phyloP scores from a whole-genome alignment of 805 yeast species.

The Novakomyces olei region DNA sequence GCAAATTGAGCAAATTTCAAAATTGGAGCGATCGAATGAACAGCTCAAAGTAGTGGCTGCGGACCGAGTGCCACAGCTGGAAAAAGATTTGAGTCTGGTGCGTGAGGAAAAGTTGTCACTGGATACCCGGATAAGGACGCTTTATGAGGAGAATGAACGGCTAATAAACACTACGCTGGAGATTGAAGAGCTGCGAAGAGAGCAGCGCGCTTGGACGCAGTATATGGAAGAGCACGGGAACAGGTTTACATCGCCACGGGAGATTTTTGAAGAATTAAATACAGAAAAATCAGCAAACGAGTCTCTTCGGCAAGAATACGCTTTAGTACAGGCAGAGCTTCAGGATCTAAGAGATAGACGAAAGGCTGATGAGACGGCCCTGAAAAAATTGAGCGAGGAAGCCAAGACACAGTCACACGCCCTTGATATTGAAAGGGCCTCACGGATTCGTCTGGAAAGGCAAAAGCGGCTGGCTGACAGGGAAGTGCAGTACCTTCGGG shows the following conservation, averaged over 20 bases:
- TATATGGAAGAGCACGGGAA: constrained; percentile 20
- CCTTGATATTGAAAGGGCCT: constrained; percentile 5
- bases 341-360: constrained; percentile 13
- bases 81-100: too few relatives aligned
- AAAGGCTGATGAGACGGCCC: constrained; percentile 12
- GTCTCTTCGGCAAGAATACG: constrained; percentile 14
- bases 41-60: too few relatives aligned
- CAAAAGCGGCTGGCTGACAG: constrained; percentile 31
- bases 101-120: constrained; percentile 32
- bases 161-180: constrained; percentile 29
- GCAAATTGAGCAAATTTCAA: too few relatives aligned
- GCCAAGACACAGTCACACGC: constrained; percentile 21
- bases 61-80: too few relatives aligned
- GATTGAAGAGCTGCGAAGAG: constrained; percentile 25
- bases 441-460: constrained; percentile 21
- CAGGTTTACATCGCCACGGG: constrained; percentile 18
- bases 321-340: constrained; percentile 16
- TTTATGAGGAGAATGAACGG: constrained; percentile 24
- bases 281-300: constrained; percentile 16
- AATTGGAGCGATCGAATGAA: too few relatives aligned
- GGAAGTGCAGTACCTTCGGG: constrained; percentile 36
- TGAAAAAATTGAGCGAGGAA: constrained; percentile 16
- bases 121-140: constrained; percentile 17
- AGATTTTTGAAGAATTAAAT: constrained; percentile 19
- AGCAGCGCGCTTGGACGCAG: constrained; percentile 26